phyloP scores from a whole-genome alignment of 805 yeast species.

The Candida palmyrensis region DNA sequence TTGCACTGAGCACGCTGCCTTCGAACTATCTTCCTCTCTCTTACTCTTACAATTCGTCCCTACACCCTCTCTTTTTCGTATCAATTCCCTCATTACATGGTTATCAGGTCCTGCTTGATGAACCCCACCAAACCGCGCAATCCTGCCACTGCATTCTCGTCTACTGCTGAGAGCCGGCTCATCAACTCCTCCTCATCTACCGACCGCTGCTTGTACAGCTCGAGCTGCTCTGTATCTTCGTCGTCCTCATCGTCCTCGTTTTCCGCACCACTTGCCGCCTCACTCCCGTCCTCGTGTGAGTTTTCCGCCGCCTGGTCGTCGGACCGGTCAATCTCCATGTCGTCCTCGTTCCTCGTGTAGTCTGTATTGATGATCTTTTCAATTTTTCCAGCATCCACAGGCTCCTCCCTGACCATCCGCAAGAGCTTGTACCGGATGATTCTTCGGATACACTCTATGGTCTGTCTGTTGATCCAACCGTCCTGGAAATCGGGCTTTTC shows the following conservation, averaged over 20 bases:
- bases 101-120: slow-evolving; percentile 28
- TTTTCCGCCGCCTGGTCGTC: slow-evolving; percentile 24
- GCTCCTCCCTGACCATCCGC: slow-evolving; percentile 49
- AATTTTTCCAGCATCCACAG: slow-evolving; percentile 37
- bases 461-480: slow-evolving; percentile 75
- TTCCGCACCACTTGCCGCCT: slow-evolving; percentile 19
- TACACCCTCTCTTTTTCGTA: no score
- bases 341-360: slow-evolving; percentile 20
- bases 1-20: no score
- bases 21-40: no score
- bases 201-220: slow-evolving; percentile 5
- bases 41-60: no score
- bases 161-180: slow-evolving; percentile 29
- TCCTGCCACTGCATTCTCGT: slow-evolving; percentile 29
- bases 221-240: slow-evolving; percentile 15
- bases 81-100: not conserved
- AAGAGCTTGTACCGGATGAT: slow-evolving; percentile 69
- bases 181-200: slow-evolving; percentile 25
- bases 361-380: slow-evolving; percentile 40
- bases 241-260: slow-evolving; percentile 20
- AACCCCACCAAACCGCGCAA: slow-evolving; percentile 29
- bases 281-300: slow-evolving; percentile 11
- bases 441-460: slow-evolving; percentile 59
- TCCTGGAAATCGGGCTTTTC: slow-evolving; percentile 45
- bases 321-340: slow-evolving; percentile 12